Conservation (phyloP, 441 rosid genomes). For the Raphanus hybrid region DNA sequence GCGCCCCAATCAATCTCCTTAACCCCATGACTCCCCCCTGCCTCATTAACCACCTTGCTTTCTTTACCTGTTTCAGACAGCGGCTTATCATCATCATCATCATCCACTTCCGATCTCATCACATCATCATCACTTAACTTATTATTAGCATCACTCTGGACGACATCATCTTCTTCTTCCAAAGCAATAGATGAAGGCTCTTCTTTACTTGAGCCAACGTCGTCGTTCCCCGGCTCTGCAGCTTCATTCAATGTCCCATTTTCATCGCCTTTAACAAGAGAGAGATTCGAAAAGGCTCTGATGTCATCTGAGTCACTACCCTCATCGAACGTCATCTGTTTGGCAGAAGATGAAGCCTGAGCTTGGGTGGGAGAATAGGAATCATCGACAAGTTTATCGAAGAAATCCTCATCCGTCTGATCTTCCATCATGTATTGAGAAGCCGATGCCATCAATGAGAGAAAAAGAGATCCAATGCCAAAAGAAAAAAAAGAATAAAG, state of each 20-base stretch:
- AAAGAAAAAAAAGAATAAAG: neutral
- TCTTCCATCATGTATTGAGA: constrained; percentile 91
- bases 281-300: constrained; percentile 61
- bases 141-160: constrained; percentile 15
- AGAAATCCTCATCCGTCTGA: constrained; percentile 92
- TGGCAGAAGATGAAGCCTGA: constrained; percentile 25
- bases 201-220: constrained; percentile 27
- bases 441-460: constrained; percentile 69
- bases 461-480: neutral
- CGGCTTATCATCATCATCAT: neutral
- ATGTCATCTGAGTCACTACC: constrained; percentile 63
- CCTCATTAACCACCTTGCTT: constrained; percentile 35
- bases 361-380: constrained; percentile 52
- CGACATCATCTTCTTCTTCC: constrained; percentile 28
- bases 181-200: constrained; percentile 34
- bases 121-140: constrained; percentile 45
- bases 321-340: constrained; percentile 28
- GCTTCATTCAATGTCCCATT: constrained; percentile 30
- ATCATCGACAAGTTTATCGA: constrained; percentile 90
- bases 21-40: constrained; percentile 50
- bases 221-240: constrained; percentile 7
- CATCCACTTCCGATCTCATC: constrained; percentile 46
- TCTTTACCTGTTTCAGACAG: constrained; percentile 35
- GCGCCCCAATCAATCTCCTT: constrained; percentile 94
- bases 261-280: constrained; percentile 33